phyloP scores from a whole-genome alignment of 352 stramenopile genomes.

The Peronospora destructor region DNA sequence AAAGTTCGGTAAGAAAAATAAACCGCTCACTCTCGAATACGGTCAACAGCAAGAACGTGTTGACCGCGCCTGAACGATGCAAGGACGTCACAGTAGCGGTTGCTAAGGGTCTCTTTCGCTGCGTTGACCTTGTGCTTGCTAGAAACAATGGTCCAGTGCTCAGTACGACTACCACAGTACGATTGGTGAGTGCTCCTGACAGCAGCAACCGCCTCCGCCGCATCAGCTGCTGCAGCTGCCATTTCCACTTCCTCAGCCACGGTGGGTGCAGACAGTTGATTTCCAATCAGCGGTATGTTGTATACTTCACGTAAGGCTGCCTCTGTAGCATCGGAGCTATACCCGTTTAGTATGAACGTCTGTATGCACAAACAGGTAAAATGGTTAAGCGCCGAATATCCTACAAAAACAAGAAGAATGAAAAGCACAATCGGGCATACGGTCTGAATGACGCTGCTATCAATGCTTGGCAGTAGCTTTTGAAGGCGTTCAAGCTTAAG shows the following conservation, averaged over 20 bases:
- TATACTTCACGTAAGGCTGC: conserved; percentile 58
- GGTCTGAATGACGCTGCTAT: conserved; percentile 47
- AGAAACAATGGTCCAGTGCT: conserved; percentile 41
- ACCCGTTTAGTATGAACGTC: conserved; percentile 64
- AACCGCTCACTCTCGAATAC: conserved; percentile 48
- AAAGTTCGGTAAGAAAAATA: not conserved
- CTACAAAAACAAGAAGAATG: not conserved
- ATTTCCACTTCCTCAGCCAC: conserved; percentile 25
- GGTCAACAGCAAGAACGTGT: conserved; percentile 44
- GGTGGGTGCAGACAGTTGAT: conserved; percentile 4
- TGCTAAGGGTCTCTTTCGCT: conserved; percentile 46
- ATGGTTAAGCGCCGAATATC: conserved; percentile 3
- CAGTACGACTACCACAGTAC: not conserved
- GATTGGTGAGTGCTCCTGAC: conserved; percentile 4
- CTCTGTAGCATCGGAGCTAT: conserved; percentile 59
- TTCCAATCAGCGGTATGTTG: conserved; percentile 33
- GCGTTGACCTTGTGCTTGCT: conserved; percentile 50
- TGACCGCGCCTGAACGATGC: conserved; percentile 52
- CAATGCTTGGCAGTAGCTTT: conserved; percentile 45
- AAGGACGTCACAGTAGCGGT: conserved; percentile 50
- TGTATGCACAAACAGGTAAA: conserved; percentile 19
- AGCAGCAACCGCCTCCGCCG: conserved; percentile 13
- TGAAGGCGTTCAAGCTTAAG: conserved; percentile 64
- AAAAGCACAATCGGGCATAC: conserved; percentile 17
- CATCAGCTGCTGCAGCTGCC: conserved; percentile 17